Percentiles rank a stretch among this genome's conserved stretches.
These are phyloP conservation scores for Boechera retrofracta DNA, from an alignment of 345 rosid species.

Conservation along the genomic window DNA sequence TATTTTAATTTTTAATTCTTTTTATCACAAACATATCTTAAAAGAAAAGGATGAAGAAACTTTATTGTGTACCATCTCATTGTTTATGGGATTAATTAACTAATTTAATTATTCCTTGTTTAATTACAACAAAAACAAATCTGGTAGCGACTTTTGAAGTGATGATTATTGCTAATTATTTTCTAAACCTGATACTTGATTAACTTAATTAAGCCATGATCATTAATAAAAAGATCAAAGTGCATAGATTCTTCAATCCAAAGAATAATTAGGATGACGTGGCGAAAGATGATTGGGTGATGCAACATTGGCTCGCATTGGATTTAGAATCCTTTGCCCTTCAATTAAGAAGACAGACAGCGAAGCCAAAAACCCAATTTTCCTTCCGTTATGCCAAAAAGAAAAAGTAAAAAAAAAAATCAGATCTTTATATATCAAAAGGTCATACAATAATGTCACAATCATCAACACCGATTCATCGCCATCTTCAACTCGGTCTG, in stretches of 20 bases:
- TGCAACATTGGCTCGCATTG: conserved; percentile 14
- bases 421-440: conserved; percentile 31
- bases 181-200: conserved; percentile 11
- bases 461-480: conserved; percentile 45
- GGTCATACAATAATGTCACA: conserved; percentile 30
- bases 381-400: conserved; percentile 9
- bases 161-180: conserved; percentile 27
- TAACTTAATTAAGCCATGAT: conserved; percentile 17
- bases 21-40: background rate
- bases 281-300: conserved; percentile 20
- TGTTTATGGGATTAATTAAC: conserved; percentile 11
- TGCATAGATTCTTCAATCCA: conserved; percentile 26
- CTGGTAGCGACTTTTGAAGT: conserved; percentile 15
- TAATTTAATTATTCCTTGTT: background rate
- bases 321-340: conserved; percentile 34
- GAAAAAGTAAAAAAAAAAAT: background rate
- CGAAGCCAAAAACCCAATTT: conserved; percentile 38
- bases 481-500: conserved; percentile 38
- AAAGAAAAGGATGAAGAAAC: background rate
- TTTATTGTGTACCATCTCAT: background rate
- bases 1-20: background rate
- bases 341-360: conserved; percentile 45
- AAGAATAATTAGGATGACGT: conserved; percentile 36
- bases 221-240: conserved; percentile 13
- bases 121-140: background rate